Conservation (phyloP, 1,284 basidiomycete species). For the Rhodofomes roseus region DNA sequence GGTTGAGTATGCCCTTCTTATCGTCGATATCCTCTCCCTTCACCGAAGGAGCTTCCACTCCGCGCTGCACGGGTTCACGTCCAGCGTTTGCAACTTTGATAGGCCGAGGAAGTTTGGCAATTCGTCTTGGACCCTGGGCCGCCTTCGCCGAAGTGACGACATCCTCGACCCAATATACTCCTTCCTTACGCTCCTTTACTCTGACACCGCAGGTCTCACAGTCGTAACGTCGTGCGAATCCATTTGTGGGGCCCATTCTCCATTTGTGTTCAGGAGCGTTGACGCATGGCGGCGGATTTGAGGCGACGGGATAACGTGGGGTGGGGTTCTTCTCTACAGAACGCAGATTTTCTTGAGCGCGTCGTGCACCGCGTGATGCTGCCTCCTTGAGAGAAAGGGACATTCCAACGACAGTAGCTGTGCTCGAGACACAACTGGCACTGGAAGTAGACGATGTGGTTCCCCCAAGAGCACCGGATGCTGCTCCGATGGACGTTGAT, state of each 20-base stretch:
- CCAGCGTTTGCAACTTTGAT: too few species aligned
- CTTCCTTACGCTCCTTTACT: constrained; percentile 15
- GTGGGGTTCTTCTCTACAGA: constrained; percentile 11
- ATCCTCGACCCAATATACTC: too few species aligned
- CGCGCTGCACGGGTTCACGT: too few species aligned
- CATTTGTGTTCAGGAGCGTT: constrained; percentile 10
- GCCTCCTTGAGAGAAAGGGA: background rate
- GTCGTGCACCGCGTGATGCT: background rate
- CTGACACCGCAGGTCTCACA: constrained; percentile 8
- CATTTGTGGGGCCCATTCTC: constrained; percentile 6
- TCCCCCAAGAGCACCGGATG: too few species aligned
- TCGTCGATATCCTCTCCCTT: too few species aligned
- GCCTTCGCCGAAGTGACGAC: too few species aligned
- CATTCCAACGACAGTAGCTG: background rate
- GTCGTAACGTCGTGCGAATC: constrained; percentile 7
- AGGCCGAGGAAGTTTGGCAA: too few species aligned
- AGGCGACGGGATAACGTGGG: constrained; percentile 11
- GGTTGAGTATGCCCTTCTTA: too few species aligned
- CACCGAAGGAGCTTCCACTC: too few species aligned
- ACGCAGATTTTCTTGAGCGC: background rate
- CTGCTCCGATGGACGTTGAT: background rate
- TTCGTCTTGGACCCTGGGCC: too few species aligned
- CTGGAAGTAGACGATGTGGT: background rate
- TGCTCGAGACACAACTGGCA: background rate
- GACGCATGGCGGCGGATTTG: background rate